Evolutionary conservation across 1,139 yeast genomes (phyloP), one percentile per base, ranked within the genome.

Genomic region (Scheffersomyces stambukii): DNA sequence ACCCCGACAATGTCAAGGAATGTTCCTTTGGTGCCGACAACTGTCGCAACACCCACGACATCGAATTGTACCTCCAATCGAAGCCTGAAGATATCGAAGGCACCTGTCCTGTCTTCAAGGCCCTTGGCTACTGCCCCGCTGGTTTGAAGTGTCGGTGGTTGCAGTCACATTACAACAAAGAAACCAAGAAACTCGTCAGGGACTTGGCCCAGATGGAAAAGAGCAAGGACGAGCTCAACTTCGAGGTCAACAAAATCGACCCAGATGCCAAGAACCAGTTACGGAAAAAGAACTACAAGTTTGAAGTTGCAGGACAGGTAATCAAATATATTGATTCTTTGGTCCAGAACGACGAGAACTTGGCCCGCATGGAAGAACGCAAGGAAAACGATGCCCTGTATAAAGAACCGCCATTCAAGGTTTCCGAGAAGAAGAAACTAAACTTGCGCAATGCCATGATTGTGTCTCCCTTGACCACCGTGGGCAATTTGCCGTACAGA

Each of bases 101-200:
- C 0, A 45, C 48, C 1, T 91, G 99, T 58, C 97, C 98, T 0
- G 96, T 86, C 2, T 88, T 59, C 50, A 66, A 65, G 25, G 82
- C 84, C 2, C 64, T 86, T 30, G 98, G 98, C 0, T 80, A 76
- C 48, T 91, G 99, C 64, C 95, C 96, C 2, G 73, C 83, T 38
- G 98, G 98, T 0, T 60, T 84, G 46, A 88, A 84, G 53, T 91
- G 99, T 60, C 75, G 96, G 47, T 93, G 96, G 88, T 67, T 91
- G 36, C 63, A 72, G 5, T 73, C 86, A n/a, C 97, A 91, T 57
- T 71, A 64, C 47, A 56, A 71, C 42, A 60, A 56, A 29, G 78
- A 64, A 29, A 57, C 69, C 10, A 67, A 68, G 28, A 58, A 55
- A 32, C 52, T 82, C 28, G 35, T 67, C 10, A 66, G 53, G 37